Evolutionary conservation across 139 green algal genomes (phyloP).

Genomic region (Coelastrella sp.): DNA sequence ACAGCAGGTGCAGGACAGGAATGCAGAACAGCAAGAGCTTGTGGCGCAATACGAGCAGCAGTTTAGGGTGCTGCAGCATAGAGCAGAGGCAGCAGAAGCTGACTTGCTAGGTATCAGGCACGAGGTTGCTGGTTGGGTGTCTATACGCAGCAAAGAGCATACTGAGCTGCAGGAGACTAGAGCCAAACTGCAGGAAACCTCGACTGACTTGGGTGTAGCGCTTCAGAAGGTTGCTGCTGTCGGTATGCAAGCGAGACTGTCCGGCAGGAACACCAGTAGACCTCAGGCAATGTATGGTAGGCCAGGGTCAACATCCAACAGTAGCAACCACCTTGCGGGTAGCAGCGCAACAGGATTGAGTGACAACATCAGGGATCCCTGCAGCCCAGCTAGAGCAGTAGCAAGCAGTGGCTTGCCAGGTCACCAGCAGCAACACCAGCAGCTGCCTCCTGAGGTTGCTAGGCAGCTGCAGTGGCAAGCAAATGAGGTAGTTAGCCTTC

Average conservation of each 20-base stretch:
- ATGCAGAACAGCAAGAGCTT: neutral
- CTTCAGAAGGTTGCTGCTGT: constrained; percentile 11
- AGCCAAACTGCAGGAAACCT: neutral
- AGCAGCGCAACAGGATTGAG: no score
- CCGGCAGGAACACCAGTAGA: no score
- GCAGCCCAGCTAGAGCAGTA: neutral
- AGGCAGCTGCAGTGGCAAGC: constrained; percentile 20
- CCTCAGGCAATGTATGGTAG: no score
- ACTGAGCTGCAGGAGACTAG: constrained; percentile 14
- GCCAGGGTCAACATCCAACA: no score
- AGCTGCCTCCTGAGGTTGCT: neutral
- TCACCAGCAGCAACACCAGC: constrained; percentile 17
- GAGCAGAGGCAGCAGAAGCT: constrained; percentile 7
- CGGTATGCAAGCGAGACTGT: neutral
- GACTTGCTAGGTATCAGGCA: neutral
- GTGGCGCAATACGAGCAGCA: neutral
- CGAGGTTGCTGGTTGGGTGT: neutral
- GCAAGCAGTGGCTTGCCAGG: neutral
- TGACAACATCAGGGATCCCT: no score
- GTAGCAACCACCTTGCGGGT: no score
- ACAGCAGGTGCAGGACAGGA: neutral
- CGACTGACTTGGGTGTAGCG: neutral
- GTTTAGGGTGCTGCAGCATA: neutral
- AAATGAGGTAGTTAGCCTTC: neutral
- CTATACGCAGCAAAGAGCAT: neutral